Conservation (phyloP, 164 flowering plant genomes). For the Magnolia officinalis region DNA sequence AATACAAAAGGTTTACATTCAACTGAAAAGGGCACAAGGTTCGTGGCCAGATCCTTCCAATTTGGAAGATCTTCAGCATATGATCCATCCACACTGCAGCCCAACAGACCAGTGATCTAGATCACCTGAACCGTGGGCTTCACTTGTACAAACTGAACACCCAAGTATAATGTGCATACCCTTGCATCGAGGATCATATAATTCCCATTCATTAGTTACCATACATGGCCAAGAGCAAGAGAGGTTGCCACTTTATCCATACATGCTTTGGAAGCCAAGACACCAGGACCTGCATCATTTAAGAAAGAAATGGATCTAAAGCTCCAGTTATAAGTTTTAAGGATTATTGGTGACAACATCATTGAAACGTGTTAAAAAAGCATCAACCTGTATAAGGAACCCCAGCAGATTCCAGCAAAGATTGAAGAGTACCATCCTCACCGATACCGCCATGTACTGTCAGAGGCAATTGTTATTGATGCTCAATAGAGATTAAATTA, state of each 20-base stretch:
- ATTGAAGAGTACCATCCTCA: constrained; percentile 92
- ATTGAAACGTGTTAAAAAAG: background rate
- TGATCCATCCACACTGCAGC: too few species aligned
- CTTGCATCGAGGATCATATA: too few species aligned
- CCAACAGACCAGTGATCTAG: too few species aligned
- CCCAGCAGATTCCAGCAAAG: constrained; percentile 67
- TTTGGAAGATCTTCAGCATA: too few species aligned
- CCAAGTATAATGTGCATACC: too few species aligned
- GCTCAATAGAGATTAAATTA: background rate
- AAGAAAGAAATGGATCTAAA: background rate
- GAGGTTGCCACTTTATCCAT: constrained; percentile 96
- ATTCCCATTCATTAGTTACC: constrained; percentile 13
- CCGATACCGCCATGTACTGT: constrained; percentile 96
- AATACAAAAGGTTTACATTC: too few species aligned
- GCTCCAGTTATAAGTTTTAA: background rate
- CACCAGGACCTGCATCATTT: constrained; percentile 68
- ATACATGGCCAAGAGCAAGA: constrained; percentile 70
- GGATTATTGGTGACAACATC: background rate
- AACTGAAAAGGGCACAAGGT: too few species aligned
- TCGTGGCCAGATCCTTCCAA: too few species aligned
- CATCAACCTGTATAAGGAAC: constrained; percentile 75
- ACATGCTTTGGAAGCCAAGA: constrained; percentile 65
- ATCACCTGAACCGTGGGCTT: too few species aligned
- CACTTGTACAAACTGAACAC: too few species aligned
- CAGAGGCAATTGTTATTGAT: background rate